Percentiles rank a stretch among this genome's conserved stretches.
Evolutionary conservation across 805 yeast species (phyloP).

Genomic region (Candida hispaniensis): DNA sequence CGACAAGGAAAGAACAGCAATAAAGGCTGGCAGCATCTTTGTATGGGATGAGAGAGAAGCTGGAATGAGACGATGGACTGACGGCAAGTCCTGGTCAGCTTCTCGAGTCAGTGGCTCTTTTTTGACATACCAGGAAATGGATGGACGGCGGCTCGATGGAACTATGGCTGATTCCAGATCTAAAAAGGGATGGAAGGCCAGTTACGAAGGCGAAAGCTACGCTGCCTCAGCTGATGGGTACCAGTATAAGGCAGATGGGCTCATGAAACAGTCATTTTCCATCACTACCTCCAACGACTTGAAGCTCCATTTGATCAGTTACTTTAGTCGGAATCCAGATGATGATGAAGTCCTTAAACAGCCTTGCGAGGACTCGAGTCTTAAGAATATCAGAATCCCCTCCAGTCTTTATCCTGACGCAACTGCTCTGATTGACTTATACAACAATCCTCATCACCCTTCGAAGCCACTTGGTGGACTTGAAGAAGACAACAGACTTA

Average conservation of each 20-base stretch:
- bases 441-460: slow-evolving; percentile 13
- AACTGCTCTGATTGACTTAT: slow-evolving; percentile 14
- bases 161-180: no score
- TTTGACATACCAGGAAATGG: slow-evolving; percentile 53
- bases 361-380: slow-evolving; percentile 38
- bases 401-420: slow-evolving; percentile 30
- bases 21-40: slow-evolving; percentile 49
- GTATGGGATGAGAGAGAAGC: slow-evolving; percentile 65
- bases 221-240: slow-evolving; percentile 26
- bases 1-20: slow-evolving; percentile 43
- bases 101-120: slow-evolving; percentile 57
- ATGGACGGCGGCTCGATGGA: no score
- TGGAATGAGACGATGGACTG: slow-evolving; percentile 71
- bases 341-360: slow-evolving; percentile 25
- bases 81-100: slow-evolving; percentile 64
- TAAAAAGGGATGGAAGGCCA: no score
- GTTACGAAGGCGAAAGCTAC: not conserved
- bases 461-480: slow-evolving; percentile 7
- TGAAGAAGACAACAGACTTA: not conserved
- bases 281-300: slow-evolving; percentile 41
- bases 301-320: slow-evolving; percentile 52
- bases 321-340: slow-evolving; percentile 31
- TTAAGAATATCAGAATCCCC: slow-evolving; percentile 30
- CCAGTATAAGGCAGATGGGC: slow-evolving; percentile 40
- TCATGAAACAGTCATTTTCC: slow-evolving; percentile 55